Percentiles rank a stretch among this genome's conserved stretches.
These are phyloP conservation scores for Trypanosoma caninum DNA, from an alignment of 208 protist genomes.

Conservation along the genomic window DNA sequence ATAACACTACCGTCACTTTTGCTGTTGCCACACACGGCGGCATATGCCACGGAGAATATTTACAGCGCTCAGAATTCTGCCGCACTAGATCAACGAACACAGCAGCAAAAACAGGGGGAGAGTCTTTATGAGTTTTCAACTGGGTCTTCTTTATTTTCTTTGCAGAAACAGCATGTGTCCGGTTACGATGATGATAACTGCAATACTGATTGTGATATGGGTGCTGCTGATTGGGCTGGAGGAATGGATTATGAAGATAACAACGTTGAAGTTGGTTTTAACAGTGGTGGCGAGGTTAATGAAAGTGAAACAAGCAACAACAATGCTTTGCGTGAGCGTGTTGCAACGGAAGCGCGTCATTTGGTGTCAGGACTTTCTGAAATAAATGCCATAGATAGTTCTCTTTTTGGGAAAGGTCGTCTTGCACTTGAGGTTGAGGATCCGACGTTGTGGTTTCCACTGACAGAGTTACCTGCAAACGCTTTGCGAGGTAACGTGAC, in stretches of 20 bases:
- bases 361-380: slow-evolving; percentile 62
- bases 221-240: slow-evolving; percentile 25
- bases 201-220: slow-evolving; percentile 18
- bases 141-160: not conserved
- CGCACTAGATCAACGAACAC: not conserved
- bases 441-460: slow-evolving; percentile 65
- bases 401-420: slow-evolving; percentile 44
- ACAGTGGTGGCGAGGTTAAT: not conserved
- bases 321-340: slow-evolving; percentile 9
- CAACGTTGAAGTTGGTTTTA: slow-evolving; percentile 18
- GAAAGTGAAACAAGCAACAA: slow-evolving; percentile 6
- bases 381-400: slow-evolving; percentile 58
- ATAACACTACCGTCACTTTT: slow-evolving; percentile 41
- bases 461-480: slow-evolving; percentile 36
- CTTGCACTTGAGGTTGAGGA: slow-evolving; percentile 81
- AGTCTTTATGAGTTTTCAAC: not conserved
- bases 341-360: slow-evolving; percentile 43
- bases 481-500: slow-evolving; percentile 22
- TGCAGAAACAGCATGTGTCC: not conserved
- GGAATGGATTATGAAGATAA: slow-evolving; percentile 26
- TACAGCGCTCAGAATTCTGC: not conserved
- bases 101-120: slow-evolving; percentile 5
- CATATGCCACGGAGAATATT: not conserved
- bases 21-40: slow-evolving; percentile 31
- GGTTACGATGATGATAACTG: slow-evolving; percentile 13